A percentile compares a stretch with the other conserved stretches of the same genome.
These are phyloP conservation scores for Exophiala bonariae DNA, from an alignment of 2,329 filamentous ascomycete species.

Conservation along the genomic window DNA sequence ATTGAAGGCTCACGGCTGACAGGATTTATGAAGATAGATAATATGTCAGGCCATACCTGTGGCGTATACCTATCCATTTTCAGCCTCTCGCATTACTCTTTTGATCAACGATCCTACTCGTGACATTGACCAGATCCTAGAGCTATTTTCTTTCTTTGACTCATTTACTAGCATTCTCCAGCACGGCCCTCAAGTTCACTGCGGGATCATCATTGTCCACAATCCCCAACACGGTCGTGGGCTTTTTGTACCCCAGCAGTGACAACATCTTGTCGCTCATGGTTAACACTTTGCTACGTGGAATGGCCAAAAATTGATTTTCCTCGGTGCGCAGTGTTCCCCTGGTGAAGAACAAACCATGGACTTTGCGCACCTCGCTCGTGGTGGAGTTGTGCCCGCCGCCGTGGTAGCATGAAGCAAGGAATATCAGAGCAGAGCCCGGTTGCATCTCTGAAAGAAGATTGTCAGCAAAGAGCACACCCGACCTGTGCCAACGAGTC, in stretches of 20 bases:
- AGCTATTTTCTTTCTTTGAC: not conserved
- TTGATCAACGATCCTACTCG: no score
- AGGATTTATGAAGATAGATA: no score
- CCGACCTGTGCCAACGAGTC: no score
- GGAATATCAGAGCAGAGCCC: slow-evolving; percentile 38
- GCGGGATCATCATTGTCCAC: slow-evolving; percentile 35
- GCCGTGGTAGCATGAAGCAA: slow-evolving; percentile 35
- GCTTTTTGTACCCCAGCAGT: slow-evolving; percentile 37
- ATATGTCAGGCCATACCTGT: no score
- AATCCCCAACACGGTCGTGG: slow-evolving; percentile 32
- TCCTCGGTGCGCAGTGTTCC: slow-evolving; percentile 28
- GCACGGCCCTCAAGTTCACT: slow-evolving; percentile 20
- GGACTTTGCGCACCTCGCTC: slow-evolving; percentile 26
- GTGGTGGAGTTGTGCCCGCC: slow-evolving; percentile 30
- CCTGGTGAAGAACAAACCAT: slow-evolving; percentile 26
- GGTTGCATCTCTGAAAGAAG: slow-evolving; percentile 35
- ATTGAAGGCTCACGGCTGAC: no score
- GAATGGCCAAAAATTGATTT: slow-evolving; percentile 30
- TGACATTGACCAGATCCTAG: no score
- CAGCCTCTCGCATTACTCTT: no score
- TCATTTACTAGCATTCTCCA: slow-evolving; percentile 14
- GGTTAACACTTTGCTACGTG: slow-evolving; percentile 23
- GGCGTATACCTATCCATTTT: no score
- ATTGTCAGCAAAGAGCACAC: no score
- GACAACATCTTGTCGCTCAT: slow-evolving; percentile 36